Base-by-base conservation (phyloP, 306 rosid genomes). In the Castanea sativa region DNA sequence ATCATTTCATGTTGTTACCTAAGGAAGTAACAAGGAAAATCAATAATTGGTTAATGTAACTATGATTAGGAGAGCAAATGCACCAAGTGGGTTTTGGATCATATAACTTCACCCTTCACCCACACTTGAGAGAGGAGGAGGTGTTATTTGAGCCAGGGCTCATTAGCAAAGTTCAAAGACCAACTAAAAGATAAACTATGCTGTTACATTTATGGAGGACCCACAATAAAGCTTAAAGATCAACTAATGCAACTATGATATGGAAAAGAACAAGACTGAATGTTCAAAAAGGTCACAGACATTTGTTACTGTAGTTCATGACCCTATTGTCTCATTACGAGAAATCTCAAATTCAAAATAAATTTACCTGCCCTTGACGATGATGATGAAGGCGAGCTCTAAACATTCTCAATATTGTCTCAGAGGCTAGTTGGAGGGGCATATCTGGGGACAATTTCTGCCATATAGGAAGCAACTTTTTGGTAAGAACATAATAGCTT, bases 401-500 rank as follows among this genome's bases (percentile, higher is more conserved):
- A 83, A 91, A 85, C 96, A 93, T 88, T 86, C 97, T 88, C 69
- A 93, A 82, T 84, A 95, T 84, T 75, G 99, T 95, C 76, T 92
- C 98, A 58, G 97, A 95, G 59, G 99, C 99, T 59, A 95, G 97
- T 86, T 95, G 93, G 86, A 95, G 97, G 0, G 99, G 99, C 94
- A 95, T 93, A 85, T 90, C 96, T 35, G 94, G 90, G 45, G 98
- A 95, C 75, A 95, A 80, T 85, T 88, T 90, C 99, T 93, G 96
- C 87, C 76, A 79, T 57, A 71, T 23, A 53, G 79, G 77, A 69
- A 63, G 60, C 71, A 18, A 15, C 51, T 5, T 74, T 85, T 81
- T 43, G 63, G 69, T 8, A 51, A 81, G 81, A 20, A 68, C 52
- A 9, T 35, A 9, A 68, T 9, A 68, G 5, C 72, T 68, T 68